Conservation (phyloP, 2,329 filamentous ascomycete genomes). For the Stagonosporopsis cucurbitacearum region DNA sequence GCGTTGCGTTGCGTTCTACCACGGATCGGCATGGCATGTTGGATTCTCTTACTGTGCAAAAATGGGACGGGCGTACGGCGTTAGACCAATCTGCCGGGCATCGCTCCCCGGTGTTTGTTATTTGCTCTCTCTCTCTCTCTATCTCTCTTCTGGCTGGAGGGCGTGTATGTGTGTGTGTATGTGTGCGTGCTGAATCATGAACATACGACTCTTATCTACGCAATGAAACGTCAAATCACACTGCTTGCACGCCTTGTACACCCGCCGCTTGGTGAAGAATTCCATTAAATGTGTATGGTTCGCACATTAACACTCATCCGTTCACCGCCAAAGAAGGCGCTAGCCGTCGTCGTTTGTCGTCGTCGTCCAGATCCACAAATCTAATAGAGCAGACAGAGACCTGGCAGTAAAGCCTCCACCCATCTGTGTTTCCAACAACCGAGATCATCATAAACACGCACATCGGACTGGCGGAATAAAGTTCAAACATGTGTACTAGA, state of each 20-base stretch:
- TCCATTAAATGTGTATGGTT: too few relatives aligned
- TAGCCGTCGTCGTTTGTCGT: too few relatives aligned
- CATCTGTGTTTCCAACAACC: too few relatives aligned
- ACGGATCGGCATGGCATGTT: conserved; percentile 10
- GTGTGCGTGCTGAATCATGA: conserved; percentile 14
- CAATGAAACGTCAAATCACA: conserved; percentile 14
- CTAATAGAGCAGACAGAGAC: too few relatives aligned
- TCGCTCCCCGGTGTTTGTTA: conserved; percentile 14
- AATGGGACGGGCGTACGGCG: conserved; percentile 28
- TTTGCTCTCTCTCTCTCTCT: too few relatives aligned
- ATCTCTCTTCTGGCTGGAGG: conserved; percentile 8
- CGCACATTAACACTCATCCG: too few relatives aligned
- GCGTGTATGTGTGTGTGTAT: too few relatives aligned
- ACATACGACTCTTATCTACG: conserved; percentile 15
- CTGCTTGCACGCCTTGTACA: neutral
- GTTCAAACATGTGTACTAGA: neutral
- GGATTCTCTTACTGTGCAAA: conserved; percentile 27
- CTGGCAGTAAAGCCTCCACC: too few relatives aligned
- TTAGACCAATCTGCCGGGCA: conserved; percentile 16
- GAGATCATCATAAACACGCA: neutral
- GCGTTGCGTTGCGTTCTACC: too few relatives aligned
- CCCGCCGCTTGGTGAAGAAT: too few relatives aligned
- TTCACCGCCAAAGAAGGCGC: too few relatives aligned
- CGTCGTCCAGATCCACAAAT: too few relatives aligned
- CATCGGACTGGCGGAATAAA: neutral